Evolutionary conservation across 306 rosid species (phyloP).

Genomic region (Sophora flavescens): DNA sequence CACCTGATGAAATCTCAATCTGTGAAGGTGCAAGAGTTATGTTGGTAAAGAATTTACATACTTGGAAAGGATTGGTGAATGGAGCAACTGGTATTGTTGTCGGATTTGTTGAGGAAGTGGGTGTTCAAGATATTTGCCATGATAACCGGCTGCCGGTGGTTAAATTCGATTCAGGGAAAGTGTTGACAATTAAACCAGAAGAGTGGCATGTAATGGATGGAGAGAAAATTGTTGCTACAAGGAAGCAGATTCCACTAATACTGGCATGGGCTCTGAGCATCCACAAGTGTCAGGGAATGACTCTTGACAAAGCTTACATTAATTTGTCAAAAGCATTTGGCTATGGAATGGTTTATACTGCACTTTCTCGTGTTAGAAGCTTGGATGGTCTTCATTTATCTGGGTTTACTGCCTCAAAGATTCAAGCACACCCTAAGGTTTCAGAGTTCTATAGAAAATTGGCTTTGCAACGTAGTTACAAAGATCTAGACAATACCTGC

Average conservation of each 20-base stretch:
- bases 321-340: conserved; percentile 57
- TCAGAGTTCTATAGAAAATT: conserved; percentile 47
- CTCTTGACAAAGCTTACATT: conserved; percentile 56
- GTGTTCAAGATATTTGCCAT: conserved; percentile 34
- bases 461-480: conserved; percentile 17
- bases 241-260: conserved; percentile 66
- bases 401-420: conserved; percentile 51
- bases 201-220: conserved; percentile 55
- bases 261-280: conserved; percentile 69
- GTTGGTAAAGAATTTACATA: conserved; percentile 58
- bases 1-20: conserved; percentile 48
- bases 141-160: conserved; percentile 54
- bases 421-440: conserved; percentile 57
- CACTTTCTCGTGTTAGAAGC: conserved; percentile 61
- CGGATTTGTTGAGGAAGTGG: conserved; percentile 31
- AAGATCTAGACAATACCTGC: conserved; percentile 26
- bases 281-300: conserved; percentile 75
- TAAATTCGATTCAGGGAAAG: conserved; percentile 57
- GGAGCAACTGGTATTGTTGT: conserved; percentile 64
- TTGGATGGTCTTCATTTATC: conserved; percentile 58
- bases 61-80: conserved; percentile 56
- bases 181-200: conserved; percentile 42
- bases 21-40: conserved; percentile 69
- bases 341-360: conserved; percentile 66
- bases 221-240: conserved; percentile 48